These are phyloP conservation scores for Xylaria arbuscula DNA, from an alignment of 2,329 filamentous ascomycete species.

Conservation along the genomic window DNA sequence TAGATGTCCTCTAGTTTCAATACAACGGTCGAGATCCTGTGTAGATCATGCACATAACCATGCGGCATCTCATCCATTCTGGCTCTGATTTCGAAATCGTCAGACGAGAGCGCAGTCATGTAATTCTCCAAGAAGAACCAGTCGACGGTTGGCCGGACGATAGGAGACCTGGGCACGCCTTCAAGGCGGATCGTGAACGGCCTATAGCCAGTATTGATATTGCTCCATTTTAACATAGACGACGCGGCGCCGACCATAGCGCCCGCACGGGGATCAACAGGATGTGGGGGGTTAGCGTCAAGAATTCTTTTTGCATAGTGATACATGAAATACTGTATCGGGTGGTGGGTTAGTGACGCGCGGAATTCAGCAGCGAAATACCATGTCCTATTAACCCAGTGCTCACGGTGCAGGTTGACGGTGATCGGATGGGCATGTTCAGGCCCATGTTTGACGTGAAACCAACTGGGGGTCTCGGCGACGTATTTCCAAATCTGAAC, in stretches of 20 bases:
- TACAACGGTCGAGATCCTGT: neutral
- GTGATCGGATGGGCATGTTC: neutral
- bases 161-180: neutral
- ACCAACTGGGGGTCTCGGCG: conserved; percentile 8
- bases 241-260: too few relatives aligned
- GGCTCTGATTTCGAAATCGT: neutral
- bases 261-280: too few relatives aligned
- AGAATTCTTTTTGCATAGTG: neutral
- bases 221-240: neutral
- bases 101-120: neutral
- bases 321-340: neutral
- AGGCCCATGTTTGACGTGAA: conserved; percentile 6
- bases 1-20: conserved; percentile 5
- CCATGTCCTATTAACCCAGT: conserved; percentile 12
- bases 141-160: conserved; percentile 6
- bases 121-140: conserved; percentile 17
- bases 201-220: neutral
- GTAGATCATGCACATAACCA: neutral
- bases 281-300: too few relatives aligned
- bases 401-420: neutral
- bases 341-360: neutral
- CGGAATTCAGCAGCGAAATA: conserved; percentile 11
- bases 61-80: too few relatives aligned
- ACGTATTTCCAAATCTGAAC: conserved; percentile 14
- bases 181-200: neutral